Evolutionary conservation across 345 rosid genomes (phyloP).

Genomic region (Eucalyptus pauciflora): DNA sequence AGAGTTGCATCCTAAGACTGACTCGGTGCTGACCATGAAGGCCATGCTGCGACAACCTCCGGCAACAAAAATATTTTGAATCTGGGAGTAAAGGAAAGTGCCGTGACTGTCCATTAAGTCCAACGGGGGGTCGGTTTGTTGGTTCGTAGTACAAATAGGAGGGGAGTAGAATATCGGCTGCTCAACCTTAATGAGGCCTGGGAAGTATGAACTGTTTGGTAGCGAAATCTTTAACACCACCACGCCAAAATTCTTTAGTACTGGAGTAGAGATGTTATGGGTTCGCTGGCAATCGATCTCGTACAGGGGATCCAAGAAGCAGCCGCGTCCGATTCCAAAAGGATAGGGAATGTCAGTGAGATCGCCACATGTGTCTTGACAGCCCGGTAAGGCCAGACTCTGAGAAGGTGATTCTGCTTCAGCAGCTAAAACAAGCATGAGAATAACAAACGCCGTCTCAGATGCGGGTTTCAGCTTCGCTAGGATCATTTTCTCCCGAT

Average conservation of each 20-base stretch:
- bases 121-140: rapidly evolving
- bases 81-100: rapidly evolving
- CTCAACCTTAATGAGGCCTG: rapidly evolving
- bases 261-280: background rate
- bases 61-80: rapidly evolving
- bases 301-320: rapidly evolving
- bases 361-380: background rate
- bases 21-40: background rate
- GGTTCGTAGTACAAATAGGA: background rate
- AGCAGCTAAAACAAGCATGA: background rate
- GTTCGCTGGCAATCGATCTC: background rate
- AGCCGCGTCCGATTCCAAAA: background rate
- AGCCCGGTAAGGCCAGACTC: background rate
- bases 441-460: background rate
- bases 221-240: rapidly evolving
- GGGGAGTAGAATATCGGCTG: background rate
- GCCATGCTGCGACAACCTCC: background rate
- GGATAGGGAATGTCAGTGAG: rapidly evolving
- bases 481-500: background rate
- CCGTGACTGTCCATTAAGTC: rapidly evolving
- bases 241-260: background rate
- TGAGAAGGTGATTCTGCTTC: background rate
- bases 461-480: background rate
- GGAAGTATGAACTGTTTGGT: rapidly evolving
- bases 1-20: background rate